Evolutionary conservation across 495 filamentous ascomycete species (phyloP), one percentile per base, ranked within the genome.

Genomic region (Wilcoxina mikolae): DNA sequence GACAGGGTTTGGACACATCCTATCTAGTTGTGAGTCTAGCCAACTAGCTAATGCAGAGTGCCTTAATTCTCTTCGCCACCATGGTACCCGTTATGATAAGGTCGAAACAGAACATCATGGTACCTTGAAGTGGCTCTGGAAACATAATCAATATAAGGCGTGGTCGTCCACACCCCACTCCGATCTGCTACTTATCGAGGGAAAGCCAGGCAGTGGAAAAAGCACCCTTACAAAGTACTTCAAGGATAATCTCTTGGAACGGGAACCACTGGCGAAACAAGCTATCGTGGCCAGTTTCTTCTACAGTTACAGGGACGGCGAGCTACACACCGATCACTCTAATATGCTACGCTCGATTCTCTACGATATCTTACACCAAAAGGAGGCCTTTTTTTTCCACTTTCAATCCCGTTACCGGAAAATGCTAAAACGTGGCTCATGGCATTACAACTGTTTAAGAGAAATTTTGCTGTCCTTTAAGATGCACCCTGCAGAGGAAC

Each of bases 181-280:
- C 3, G 15, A 9, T 17, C 26, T 56, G 4, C 26, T 56, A 10
- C 26, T 25, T 20, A 33, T 56, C 35, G 26, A 52, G 44, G 55
- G 55, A 3, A 56, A 56, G 11, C 55, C 55, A 1, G 55, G 55
- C 18, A 44, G 55, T 35, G 55, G 55, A 0, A 56, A 56, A 53
- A 56, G 47, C 35, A 56, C 55, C 2, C 49, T 56, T 27, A 10
- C 23, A 2, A 39, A 51, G 22, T 53, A 51, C 26, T 33, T 53
- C 46, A 18, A 12, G 4, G 29, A 51, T 4, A 51, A 51, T 18
- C 17, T 48, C 25, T 5, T 9, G 17, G 39, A 43, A 9, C 39
- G 39, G 10, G 45, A 28, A 11, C 45, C 25, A 11, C 11, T 24
- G 17, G 17, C 20, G 45, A 23, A 11, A 27, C 20, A 11, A 7